phyloP scores from a whole-genome alignment of 306 rosid genomes.

The Boehmeria nivea region DNA sequence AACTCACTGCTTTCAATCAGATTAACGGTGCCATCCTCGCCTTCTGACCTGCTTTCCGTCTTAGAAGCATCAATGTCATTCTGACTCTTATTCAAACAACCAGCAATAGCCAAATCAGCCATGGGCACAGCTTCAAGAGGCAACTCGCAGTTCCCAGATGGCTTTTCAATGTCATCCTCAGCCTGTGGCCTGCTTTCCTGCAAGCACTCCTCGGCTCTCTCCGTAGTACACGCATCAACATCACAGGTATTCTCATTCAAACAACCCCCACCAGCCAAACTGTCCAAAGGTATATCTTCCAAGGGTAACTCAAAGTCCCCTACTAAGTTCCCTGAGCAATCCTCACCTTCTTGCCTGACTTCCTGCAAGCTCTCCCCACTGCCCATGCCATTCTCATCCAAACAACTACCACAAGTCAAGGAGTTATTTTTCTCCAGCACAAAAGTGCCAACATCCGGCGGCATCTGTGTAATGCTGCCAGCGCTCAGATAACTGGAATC shows the following conservation, averaged over 20 bases:
- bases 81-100: slow-evolving; percentile 6
- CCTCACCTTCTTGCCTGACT: slow-evolving; percentile 10
- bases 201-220: neutral
- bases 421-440: slow-evolving; percentile 17
- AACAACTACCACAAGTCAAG: slow-evolving; percentile 22
- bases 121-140: slow-evolving; percentile 20
- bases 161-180: slow-evolving; percentile 21
- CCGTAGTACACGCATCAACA: neutral
- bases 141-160: slow-evolving; percentile 15
- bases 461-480: no score
- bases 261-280: slow-evolving; percentile 17
- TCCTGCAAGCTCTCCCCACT: slow-evolving; percentile 22
- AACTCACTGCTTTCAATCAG: slow-evolving; percentile 7
- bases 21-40: neutral
- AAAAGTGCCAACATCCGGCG: no score
- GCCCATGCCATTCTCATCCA: neutral
- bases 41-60: slow-evolving; percentile 17
- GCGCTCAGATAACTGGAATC: no score
- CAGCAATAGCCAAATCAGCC: slow-evolving; percentile 22
- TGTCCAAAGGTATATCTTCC: neutral
- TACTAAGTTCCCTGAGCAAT: neutral
- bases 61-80: neutral
- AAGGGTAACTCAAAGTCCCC: neutral
- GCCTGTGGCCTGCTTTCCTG: slow-evolving; percentile 25
- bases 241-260: slow-evolving; percentile 21